Conservation (phyloP, 495 filamentous ascomycete species). For the Talaromyces nanjingensis region DNA sequence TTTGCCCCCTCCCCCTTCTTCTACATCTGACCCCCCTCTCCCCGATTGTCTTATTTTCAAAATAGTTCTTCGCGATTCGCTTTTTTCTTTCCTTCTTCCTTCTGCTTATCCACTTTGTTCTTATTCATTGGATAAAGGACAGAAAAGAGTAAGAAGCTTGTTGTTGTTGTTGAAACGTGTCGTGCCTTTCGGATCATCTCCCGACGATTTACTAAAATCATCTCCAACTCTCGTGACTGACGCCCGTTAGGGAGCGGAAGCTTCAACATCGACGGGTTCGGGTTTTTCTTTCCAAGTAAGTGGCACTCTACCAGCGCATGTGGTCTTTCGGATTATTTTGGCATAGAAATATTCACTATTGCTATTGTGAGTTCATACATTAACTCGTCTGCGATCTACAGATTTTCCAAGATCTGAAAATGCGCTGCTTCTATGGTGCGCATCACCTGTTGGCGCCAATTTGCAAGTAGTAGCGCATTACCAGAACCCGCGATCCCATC, state of each 20-base stretch:
- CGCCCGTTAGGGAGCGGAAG: background rate
- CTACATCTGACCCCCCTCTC: background rate
- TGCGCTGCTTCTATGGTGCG: constrained; percentile 9
- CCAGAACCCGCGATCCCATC: background rate
- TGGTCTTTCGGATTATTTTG: background rate
- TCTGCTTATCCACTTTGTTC: background rate
- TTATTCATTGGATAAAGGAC: background rate
- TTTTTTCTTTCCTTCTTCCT: background rate
- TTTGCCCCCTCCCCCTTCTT: background rate
- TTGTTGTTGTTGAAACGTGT: background rate
- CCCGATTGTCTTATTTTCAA: background rate
- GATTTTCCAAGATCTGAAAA: constrained; percentile 4
- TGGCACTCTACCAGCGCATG: background rate
- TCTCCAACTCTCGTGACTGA: background rate
- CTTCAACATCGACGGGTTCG: background rate
- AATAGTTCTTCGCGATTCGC: background rate
- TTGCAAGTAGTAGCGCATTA: constrained; percentile 8
- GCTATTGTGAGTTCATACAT: background rate
- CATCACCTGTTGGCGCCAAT: constrained; percentile 6
- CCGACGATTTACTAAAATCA: background rate
- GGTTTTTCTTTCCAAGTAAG: background rate
- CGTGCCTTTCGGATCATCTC: background rate
- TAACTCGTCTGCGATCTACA: background rate
- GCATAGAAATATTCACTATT: background rate
- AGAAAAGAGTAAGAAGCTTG: background rate